A percentile compares a stretch with the other conserved stretches of the same genome.
These are phyloP conservation scores for Vishniacozyma victoriae DNA, from an alignment of 768 basidiomycete species.

Conservation along the genomic window DNA sequence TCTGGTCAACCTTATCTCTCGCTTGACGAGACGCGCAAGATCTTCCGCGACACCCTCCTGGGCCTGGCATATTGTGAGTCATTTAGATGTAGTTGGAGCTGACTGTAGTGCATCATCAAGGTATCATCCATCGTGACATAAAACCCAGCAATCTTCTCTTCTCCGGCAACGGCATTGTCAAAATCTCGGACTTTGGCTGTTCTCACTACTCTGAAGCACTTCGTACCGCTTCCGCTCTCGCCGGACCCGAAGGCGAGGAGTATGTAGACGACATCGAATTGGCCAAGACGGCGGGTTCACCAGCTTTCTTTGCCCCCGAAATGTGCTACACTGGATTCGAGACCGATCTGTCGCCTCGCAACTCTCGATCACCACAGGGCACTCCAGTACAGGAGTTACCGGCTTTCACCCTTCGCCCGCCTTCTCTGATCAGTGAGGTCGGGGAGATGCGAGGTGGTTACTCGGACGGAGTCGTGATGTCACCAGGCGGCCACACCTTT, in stretches of 20 bases:
- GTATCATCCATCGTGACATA: constrained; percentile 98
- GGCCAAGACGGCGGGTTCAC: constrained; percentile 86
- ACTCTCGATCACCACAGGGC: constrained; percentile 13
- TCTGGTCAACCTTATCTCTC: constrained; percentile 67
- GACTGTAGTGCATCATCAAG: constrained; percentile 83
- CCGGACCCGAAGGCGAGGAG: constrained; percentile 50
- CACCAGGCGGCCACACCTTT: constrained; percentile 4
- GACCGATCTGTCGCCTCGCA: constrained; percentile 13
- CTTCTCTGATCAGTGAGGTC: constrained; percentile 15
- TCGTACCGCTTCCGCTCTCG: constrained; percentile 56
- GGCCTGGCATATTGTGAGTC: constrained; percentile 89
- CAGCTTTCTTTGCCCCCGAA: constrained; percentile 94
- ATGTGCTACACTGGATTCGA: constrained; percentile 63
- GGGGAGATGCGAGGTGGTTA: constrained; percentile 16
- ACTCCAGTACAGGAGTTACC: constrained; percentile 28
- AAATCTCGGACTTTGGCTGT: constrained; percentile 97
- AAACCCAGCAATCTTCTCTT: constrained; percentile 96
- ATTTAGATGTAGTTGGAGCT: constrained; percentile 1
- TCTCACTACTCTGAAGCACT: constrained; percentile 92
- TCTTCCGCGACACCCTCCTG: constrained; percentile 85
- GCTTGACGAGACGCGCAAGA: constrained; percentile 74
- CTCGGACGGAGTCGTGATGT: constrained; percentile 18
- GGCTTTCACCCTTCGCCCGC: constrained; percentile 30
- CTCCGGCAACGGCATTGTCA: constrained; percentile 79
- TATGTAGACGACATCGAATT: constrained; percentile 79